phyloP scores from a whole-genome alignment of 2,329 filamentous ascomycete genomes.

The Alternaria brassicae region DNA sequence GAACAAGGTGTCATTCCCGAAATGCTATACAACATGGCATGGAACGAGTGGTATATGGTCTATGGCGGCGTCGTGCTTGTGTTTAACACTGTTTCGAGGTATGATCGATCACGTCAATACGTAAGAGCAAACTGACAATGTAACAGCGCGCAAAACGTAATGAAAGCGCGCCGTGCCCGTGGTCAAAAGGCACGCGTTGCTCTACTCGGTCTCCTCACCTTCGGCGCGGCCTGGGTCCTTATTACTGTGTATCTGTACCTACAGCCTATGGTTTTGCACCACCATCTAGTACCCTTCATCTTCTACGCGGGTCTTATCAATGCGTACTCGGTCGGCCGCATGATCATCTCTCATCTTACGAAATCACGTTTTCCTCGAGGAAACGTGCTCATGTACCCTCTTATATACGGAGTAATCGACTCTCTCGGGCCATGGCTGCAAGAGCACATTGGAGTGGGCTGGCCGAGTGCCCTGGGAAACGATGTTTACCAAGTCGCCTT shows the following conservation, averaged over 20 bases:
- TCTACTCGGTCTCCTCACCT: constrained; percentile 82
- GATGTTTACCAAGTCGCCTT: constrained; percentile 90
- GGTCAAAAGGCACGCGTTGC: constrained; percentile 76
- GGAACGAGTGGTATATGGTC: constrained; percentile 91
- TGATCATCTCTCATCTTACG: constrained; percentile 93
- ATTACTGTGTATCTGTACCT: constrained; percentile 81
- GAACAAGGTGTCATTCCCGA: constrained; percentile 69
- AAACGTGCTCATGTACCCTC: constrained; percentile 81
- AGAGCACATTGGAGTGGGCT: constrained; percentile 55
- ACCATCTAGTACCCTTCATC: constrained; percentile 87
- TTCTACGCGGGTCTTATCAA: constrained; percentile 90
- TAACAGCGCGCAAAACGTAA: constrained; percentile 76
- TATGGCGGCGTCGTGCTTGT: constrained; percentile 83
- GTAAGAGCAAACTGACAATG: constrained; percentile 17
- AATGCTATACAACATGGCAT: constrained; percentile 78
- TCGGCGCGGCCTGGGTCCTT: constrained; percentile 78
- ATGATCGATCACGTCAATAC: constrained; percentile 12
- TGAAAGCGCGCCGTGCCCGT: constrained; percentile 76
- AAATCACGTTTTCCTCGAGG: constrained; percentile 87
- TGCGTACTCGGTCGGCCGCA: constrained; percentile 92
- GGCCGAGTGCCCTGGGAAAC: constrained; percentile 55
- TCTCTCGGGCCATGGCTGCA: constrained; percentile 74
- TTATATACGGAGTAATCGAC: constrained; percentile 81
- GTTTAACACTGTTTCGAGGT: constrained; percentile 80
- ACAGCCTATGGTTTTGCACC: constrained; percentile 80